Evolutionary conservation across 78 protist genomes (phyloP), one percentile per base, ranked within the genome.

Genomic region (Polysphondylium violaceum): DNA sequence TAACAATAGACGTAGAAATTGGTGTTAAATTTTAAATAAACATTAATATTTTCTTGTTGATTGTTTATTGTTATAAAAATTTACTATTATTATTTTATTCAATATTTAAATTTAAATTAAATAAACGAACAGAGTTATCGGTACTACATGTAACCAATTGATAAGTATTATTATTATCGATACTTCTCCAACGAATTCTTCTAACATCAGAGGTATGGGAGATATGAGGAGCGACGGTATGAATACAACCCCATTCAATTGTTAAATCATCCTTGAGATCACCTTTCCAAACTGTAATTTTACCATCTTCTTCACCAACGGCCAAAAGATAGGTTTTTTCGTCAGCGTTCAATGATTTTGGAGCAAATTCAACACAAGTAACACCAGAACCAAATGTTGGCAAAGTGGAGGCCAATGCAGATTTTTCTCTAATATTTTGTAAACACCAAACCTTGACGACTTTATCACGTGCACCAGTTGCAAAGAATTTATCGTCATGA

Each of bases 301-400:
- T 77, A n/a, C 94, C 94, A 33, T 90, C 89, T 16, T 90, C 94
- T 33, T 79, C 87, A 73, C 94, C 94, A 16, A 90, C 94, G 0
- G 94, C 87, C 40, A 90, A 35, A 27, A 74, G 36, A 65, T 72
- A 23, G 25, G 23, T 19, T 25, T 89, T 69, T 16, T 35, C 41
- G 21, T 43, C 6, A n/a, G 38, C 23, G 19, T 51, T 16, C 14
- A 17, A 3, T 9, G 58, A 35, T 31, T 65, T 50, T 67, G 89
- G 89, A 41, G 89, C 58, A 47, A 78, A 90, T 61, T 72, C 87
- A 11, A 78, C 88, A 55, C 78, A 29, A n/a, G 94, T 90, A 38
- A 77, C 81, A 74, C 92, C 94, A 33, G 86, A 31, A 0, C 31
- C 27, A 56, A 90, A 78, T 19, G 81, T 0, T 67, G 88, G 86